Percentiles rank a stretch among this genome's conserved stretches.
These are phyloP conservation scores for Saccharomycopsis sp. DNA, from an alignment of 805 yeast species.

Conservation along the genomic window DNA sequence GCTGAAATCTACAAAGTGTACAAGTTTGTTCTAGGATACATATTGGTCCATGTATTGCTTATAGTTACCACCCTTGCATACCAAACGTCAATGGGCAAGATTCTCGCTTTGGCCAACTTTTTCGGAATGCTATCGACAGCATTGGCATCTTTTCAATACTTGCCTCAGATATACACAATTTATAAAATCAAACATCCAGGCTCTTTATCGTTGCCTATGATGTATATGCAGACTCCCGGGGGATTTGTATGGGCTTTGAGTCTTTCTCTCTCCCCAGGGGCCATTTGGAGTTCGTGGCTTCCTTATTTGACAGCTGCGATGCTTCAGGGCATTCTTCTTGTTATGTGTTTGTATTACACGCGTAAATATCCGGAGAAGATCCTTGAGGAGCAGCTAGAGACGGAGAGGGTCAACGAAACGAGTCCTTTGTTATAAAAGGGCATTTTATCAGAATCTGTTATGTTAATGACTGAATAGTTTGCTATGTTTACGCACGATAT, in stretches of 20 bases:
- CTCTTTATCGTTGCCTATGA: conserved; percentile 69
- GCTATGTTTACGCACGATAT: no score
- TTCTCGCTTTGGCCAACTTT: conserved; percentile 37
- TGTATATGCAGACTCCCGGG: conserved; percentile 86
- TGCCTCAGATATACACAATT: conserved; percentile 76
- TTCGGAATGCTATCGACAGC: conserved; percentile 62
- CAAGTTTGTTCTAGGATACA: conserved; percentile 35
- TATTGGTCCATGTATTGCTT: conserved; percentile 29
- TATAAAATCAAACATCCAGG: conserved; percentile 68
- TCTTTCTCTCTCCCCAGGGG: conserved; percentile 61
- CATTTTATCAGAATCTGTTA: no score
- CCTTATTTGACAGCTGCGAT: conserved; percentile 69
- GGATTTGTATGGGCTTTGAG: conserved; percentile 77
- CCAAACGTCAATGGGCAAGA: conserved; percentile 24
- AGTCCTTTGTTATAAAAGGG: not conserved
- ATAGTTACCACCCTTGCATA: conserved; percentile 27
- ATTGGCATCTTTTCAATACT: conserved; percentile 62
- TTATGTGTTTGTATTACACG: conserved; percentile 53
- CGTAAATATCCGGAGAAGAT: not conserved
- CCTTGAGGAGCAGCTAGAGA: not conserved
- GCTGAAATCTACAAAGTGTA: conserved; percentile 35
- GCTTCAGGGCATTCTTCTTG: conserved; percentile 54
- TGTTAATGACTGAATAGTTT: no score
- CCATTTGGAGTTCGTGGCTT: conserved; percentile 83
- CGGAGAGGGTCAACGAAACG: not conserved